These are phyloP conservation scores for Aspergillus aculeatinus DNA, from an alignment of 2,329 filamentous ascomycete genomes.

Conservation along the genomic window DNA sequence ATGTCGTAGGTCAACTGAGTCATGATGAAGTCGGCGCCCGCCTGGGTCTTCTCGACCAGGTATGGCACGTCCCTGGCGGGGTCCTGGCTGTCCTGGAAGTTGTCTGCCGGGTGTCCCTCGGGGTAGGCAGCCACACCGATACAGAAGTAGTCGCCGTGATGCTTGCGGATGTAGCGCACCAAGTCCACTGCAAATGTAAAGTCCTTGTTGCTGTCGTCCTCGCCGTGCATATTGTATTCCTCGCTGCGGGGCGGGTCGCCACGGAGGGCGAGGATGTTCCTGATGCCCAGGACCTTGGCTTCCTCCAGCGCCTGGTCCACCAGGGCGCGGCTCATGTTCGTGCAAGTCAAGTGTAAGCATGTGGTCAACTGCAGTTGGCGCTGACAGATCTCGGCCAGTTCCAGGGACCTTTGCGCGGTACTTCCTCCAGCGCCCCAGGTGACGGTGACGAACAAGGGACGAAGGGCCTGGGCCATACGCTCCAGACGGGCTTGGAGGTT, in stretches of 20 bases:
- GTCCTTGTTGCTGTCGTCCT: slow-evolving; percentile 65
- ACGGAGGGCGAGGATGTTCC: slow-evolving; percentile 88
- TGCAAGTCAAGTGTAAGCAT: slow-evolving; percentile 93
- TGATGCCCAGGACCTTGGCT: slow-evolving; percentile 83
- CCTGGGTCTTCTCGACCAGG: slow-evolving; percentile 83
- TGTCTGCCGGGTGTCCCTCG: slow-evolving; percentile 90
- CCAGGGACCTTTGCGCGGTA: slow-evolving; percentile 84
- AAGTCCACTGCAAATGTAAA: slow-evolving; percentile 89
- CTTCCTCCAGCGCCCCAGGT: slow-evolving; percentile 97
- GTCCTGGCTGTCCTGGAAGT: slow-evolving; percentile 75
- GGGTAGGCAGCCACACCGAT: slow-evolving; percentile 93
- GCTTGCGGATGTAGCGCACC: slow-evolving; percentile 80
- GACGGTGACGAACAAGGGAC: slow-evolving; percentile 92
- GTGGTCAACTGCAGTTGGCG: slow-evolving; percentile 88
- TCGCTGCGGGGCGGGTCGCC: slow-evolving; percentile 87
- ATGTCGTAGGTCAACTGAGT: slow-evolving; percentile 96
- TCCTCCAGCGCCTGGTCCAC: slow-evolving; percentile 89
- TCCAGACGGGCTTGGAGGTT: slow-evolving; percentile 91
- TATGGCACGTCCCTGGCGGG: slow-evolving; percentile 72
- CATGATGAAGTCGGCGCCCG: slow-evolving; percentile 97
- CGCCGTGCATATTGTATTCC: slow-evolving; percentile 72
- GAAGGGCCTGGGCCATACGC: slow-evolving; percentile 88
- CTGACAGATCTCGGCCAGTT: slow-evolving; percentile 93
- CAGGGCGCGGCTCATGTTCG: slow-evolving; percentile 86
- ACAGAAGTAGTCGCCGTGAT: slow-evolving; percentile 92